Base-by-base conservation (phyloP, 2,329 filamentous ascomycete genomes). In the Fusarium abutilonis region DNA sequence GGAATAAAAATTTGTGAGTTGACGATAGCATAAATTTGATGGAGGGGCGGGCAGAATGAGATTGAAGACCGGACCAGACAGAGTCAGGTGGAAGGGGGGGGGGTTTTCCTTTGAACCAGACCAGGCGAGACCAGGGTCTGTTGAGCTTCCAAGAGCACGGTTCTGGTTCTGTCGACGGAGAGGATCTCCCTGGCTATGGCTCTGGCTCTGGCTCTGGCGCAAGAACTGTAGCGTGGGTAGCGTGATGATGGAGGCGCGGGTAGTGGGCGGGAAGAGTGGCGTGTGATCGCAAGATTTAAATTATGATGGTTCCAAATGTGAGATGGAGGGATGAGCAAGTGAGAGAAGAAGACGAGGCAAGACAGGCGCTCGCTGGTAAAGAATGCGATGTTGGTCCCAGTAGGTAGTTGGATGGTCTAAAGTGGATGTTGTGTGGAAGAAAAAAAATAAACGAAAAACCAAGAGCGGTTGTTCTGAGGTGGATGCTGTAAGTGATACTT, bases 201-300 rank as follows among this genome's bases (percentile, higher is more conserved):
- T 56, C 28, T 56, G 19, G 19, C 19, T 56, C 28, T 56, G 19
- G 19, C 19, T 19, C 35, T 51, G 46, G 46, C n/a, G 17, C 42
- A 35, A 39, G 45, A 52, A 48, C 29, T 45, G 39, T 51, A 49
- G 40, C 42, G 56, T 63, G 61, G 63, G 56, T 63, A 64, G 63
- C 52, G 60, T 56, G 65, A 68, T 68, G 66, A 69, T 68, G 54
- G 64, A 66, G 67, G 67, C 67, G 66, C 64, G 59, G 66, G 54
- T 66, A 69, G 64, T 66, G 50, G 46, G 59, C 53, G 56, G 58
- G 67, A 68, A 64, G 54, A 50, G 50, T 66, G 67, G 67, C 66
- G 61, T 69, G 66, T 69, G 66, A 64, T 59, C 51, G 43, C 38
- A 53, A 56, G 44, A 56, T 59, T 66, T 52, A 67, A 68, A 68